phyloP scores from a whole-genome alignment of 805 yeast genomes.

The Tetrapisispora nanseiensis region DNA sequence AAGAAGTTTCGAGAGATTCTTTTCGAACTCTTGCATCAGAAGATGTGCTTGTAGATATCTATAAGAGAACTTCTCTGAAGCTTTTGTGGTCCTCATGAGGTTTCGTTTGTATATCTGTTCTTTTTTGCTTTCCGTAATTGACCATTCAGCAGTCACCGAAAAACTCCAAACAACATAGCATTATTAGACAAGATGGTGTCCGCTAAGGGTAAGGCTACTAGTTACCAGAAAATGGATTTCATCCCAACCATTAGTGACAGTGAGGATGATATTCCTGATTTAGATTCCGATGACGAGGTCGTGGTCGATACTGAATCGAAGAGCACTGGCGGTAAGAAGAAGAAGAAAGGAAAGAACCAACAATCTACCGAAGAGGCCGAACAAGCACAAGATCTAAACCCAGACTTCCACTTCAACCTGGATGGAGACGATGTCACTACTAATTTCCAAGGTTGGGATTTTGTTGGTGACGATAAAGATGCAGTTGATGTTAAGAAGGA shows the following conservation, averaged over 20 bases:
- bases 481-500: slow-evolving; percentile 34
- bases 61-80: too few species aligned
- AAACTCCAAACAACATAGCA: too few species aligned
- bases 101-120: too few species aligned
- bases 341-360: slow-evolving; percentile 13
- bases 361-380: slow-evolving; percentile 31
- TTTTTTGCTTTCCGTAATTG: too few species aligned
- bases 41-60: too few species aligned
- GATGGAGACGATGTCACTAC: slow-evolving; percentile 44
- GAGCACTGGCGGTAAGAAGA: slow-evolving; percentile 19
- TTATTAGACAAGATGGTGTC: not conserved
- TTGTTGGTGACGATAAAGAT: slow-evolving; percentile 35
- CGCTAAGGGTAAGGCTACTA: slow-evolving; percentile 10
- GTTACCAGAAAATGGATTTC: slow-evolving; percentile 33
- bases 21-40: too few species aligned
- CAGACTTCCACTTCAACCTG: slow-evolving; percentile 60
- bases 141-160: too few species aligned
- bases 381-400: slow-evolving; percentile 51
- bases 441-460: slow-evolving; percentile 76
- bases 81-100: too few species aligned
- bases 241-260: slow-evolving; percentile 69
- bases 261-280: slow-evolving; percentile 55
- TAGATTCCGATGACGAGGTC: slow-evolving; percentile 41
- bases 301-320: slow-evolving; percentile 3
- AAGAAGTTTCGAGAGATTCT: too few species aligned